Percentiles rank a stretch among this genome's conserved stretches.
These are phyloP conservation scores for Holtermanniella nyarrowii DNA, from an alignment of 768 basidiomycete species.

Conservation along the genomic window DNA sequence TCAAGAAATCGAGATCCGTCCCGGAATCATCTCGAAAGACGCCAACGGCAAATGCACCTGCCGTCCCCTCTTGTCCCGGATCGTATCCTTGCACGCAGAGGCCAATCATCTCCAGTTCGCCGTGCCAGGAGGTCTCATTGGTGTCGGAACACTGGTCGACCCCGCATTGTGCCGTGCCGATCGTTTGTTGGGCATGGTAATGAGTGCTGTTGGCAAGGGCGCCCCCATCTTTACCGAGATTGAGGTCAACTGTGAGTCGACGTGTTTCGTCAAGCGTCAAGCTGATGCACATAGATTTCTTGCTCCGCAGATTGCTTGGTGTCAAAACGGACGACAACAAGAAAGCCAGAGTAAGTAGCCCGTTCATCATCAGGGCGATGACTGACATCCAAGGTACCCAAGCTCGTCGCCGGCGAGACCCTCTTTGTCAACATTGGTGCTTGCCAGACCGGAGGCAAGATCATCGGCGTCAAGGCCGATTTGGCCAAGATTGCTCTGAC, in stretches of 20 bases:
- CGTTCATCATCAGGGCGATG: not conserved
- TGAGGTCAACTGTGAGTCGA: constrained; percentile 40
- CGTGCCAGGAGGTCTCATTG: constrained; percentile 93
- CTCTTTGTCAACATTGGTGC: constrained; percentile 96
- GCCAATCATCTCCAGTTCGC: constrained; percentile 88
- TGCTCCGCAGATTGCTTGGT: constrained; percentile 89
- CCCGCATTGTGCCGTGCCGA: constrained; percentile 95
- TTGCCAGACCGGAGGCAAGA: constrained; percentile 91
- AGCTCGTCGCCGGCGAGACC: constrained; percentile 81
- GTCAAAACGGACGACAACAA: constrained; percentile 99
- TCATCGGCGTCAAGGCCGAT: constrained; percentile 87
- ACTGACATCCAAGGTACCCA: constrained; percentile 44
- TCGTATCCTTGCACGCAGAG: constrained; percentile 89
- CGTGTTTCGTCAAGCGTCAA: not conserved
- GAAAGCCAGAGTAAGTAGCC: constrained; percentile 59
- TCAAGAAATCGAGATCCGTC: constrained; percentile 90
- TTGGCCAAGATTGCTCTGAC: constrained; percentile 66
- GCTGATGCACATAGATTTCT: constrained; percentile 51
- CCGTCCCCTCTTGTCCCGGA: constrained; percentile 82
- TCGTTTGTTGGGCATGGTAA: constrained; percentile 88
- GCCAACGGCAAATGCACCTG: constrained; percentile 78
- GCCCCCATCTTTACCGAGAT: constrained; percentile 74
- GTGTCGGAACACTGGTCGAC: constrained; percentile 94
- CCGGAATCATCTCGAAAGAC: constrained; percentile 94
- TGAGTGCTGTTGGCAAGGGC: constrained; percentile 87